Evolutionary conservation across 805 yeast species (phyloP), one percentile per base, ranked within the genome.

Genomic region (Yamadazyma tumulicola): DNA sequence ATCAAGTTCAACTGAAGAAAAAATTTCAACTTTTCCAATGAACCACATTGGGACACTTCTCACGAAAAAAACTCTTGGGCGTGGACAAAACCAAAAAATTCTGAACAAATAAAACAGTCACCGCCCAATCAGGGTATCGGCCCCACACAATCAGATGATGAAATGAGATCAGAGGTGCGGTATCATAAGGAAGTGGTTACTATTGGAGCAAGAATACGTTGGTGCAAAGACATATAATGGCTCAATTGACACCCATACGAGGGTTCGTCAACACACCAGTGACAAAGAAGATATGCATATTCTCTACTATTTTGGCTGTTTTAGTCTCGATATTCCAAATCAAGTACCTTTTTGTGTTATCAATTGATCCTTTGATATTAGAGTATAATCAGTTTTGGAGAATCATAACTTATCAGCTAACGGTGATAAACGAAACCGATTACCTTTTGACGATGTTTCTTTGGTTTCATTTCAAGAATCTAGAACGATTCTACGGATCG

Each of bases 321-420:
- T 26, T 48, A 8, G 54, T 70, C 3, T 72, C 79, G 10, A 49
- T 75, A 2, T 48, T 73, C 9, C 69, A 64, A 34, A 34, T 58
- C 42, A 75, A 75, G 51, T 67, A 70, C 26, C 49, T 59, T 29
- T 68, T 72, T 39, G 44, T 51, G 5, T 56, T 75, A 14, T 50
- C 69, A 8, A 63, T 72, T 31, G 72, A 67, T 39, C 87, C 87
- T 2, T 77, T 69, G 46, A 62, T 80, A 7, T 46, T 66, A 2
- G 64, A 70, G 38, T 79, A 79, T 60, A 34, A 52, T 9, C 87
- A 80, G 43, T 79, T 68, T 48, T 79, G 81, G 74, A 57, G 85
- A 34, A 49, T 75, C 6, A 29, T 67, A 6, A 50, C 69, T 5
- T 70, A 65, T 44, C 85, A 77, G 48, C 18, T 74, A 9, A 60